phyloP scores from a whole-genome alignment of 371 early-diverging fungal species.

The Capillidium rhysosporum region DNA sequence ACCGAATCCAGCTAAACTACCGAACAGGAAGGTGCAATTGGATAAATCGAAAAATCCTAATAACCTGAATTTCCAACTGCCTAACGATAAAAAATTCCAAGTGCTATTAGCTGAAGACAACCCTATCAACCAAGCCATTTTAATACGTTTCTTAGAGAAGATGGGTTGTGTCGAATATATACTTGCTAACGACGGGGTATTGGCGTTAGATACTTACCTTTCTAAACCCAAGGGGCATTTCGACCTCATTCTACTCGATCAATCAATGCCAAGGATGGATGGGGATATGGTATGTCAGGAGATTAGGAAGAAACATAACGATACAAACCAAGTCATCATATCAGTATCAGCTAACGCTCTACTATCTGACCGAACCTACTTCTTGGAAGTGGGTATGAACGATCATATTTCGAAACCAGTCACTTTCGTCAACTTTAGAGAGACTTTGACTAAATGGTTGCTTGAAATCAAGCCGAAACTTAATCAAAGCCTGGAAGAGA shows the following conservation, averaged over 20 bases:
- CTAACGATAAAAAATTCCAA: background rate
- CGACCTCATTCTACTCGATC: constrained; percentile 7
- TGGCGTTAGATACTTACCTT: constrained; percentile 4
- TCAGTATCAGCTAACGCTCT: constrained; percentile 6
- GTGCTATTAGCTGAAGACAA: constrained; percentile 9
- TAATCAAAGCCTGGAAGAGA: too few species aligned
- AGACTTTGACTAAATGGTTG: constrained; percentile 3
- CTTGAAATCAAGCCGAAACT: background rate
- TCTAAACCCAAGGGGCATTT: background rate
- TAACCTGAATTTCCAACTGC: background rate
- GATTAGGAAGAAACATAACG: constrained; percentile 2
- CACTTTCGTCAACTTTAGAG: constrained; percentile 1
- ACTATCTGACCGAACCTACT: constrained; percentile 1
- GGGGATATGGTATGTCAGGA: constrained; percentile 6
- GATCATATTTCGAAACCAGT: constrained; percentile 7
- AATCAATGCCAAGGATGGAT: constrained; percentile 7
- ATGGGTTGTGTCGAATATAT: constrained; percentile 1
- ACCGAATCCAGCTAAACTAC: background rate
- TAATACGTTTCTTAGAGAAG: constrained; percentile 3
- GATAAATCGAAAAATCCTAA: background rate
- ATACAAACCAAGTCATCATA: constrained; percentile 4
- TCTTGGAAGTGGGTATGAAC: constrained; percentile 7
- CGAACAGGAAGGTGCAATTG: background rate
- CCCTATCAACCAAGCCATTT: constrained; percentile 5
- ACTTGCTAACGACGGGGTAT: constrained; percentile 4